Evolutionary conservation across 2,329 filamentous ascomycete species (phyloP).

Genomic region (Aspergillus vadensis): DNA sequence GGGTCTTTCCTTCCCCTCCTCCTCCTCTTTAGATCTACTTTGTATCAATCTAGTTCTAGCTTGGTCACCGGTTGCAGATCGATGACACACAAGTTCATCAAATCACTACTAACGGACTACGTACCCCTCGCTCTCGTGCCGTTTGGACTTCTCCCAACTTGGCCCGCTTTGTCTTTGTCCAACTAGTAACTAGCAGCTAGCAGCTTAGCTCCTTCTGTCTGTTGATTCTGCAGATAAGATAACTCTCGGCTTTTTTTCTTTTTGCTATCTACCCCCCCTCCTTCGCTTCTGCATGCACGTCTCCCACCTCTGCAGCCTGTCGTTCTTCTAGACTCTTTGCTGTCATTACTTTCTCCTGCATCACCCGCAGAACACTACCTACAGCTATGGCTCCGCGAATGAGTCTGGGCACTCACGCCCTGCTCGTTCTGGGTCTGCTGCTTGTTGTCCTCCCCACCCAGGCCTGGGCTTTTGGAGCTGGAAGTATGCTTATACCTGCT

Average conservation of each 20-base stretch:
- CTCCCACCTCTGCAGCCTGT: background rate
- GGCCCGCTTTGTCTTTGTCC: background rate
- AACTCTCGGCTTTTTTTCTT: background rate
- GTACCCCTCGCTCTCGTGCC: no score
- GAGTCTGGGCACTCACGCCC: constrained; percentile 32
- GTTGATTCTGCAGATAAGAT: background rate
- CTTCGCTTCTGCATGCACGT: constrained; percentile 8
- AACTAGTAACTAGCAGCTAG: no score
- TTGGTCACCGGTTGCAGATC: background rate
- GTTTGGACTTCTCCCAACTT: background rate
- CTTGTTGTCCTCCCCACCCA: constrained; percentile 41
- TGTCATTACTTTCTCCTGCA: background rate
- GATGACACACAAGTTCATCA: background rate
- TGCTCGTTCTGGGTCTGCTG: constrained; percentile 40
- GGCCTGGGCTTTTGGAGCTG: constrained; percentile 49
- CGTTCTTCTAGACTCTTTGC: background rate
- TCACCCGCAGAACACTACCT: constrained; percentile 19
- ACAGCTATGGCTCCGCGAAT: constrained; percentile 19
- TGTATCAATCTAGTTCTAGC: background rate
- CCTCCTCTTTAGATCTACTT: no score
- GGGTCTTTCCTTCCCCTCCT: background rate
- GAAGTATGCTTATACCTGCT: constrained; percentile 36
- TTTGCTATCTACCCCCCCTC: no score
- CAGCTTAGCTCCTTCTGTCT: background rate
- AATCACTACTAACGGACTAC: background rate